These are phyloP conservation scores for Aspergillus neoniger DNA, from an alignment of 2,329 filamentous ascomycete genomes.

Conservation along the genomic window DNA sequence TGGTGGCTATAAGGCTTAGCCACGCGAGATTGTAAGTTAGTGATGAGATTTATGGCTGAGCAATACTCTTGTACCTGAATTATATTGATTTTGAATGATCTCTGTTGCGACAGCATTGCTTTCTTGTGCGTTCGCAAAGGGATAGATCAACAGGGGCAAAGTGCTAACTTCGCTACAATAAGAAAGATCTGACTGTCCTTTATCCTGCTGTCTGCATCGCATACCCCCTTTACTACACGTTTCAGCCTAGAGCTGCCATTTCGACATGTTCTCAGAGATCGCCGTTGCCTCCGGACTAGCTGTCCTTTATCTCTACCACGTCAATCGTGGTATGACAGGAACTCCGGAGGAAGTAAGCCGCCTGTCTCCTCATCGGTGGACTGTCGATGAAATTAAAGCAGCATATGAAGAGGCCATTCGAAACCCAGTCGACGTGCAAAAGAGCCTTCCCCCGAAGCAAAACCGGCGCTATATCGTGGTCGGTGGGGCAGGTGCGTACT, in stretches of 20 bases:
- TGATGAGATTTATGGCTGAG: no score
- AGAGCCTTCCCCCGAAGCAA: conserved; percentile 41
- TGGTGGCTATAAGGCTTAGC: no score
- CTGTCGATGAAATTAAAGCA: conserved; percentile 33
- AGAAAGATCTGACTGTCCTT: no score
- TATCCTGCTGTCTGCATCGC: no score
- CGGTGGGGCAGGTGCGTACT: conserved; percentile 39
- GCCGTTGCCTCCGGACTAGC: conserved; percentile 21
- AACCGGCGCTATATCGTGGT: conserved; percentile 42
- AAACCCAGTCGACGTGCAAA: conserved; percentile 34
- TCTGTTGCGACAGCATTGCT: no score
- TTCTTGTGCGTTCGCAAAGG: no score
- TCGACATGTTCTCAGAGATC: conserved; percentile 18
- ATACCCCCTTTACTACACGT: not conserved
- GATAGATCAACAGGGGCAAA: no score
- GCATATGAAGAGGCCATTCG: conserved; percentile 34
- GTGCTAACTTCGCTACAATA: no score
- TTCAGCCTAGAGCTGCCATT: not conserved
- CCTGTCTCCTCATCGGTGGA: conserved; percentile 36
- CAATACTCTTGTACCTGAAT: no score
- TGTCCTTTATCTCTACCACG: conserved; percentile 32
- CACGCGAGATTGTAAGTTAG: no score
- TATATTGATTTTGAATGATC: no score
- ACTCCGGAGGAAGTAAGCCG: conserved; percentile 31
- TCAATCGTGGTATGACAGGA: conserved; percentile 30